Evolutionary conservation across 2,329 filamentous ascomycete genomes (phyloP), one percentile per base, ranked within the genome.

Genomic region (Neoarthrinium moseri): DNA sequence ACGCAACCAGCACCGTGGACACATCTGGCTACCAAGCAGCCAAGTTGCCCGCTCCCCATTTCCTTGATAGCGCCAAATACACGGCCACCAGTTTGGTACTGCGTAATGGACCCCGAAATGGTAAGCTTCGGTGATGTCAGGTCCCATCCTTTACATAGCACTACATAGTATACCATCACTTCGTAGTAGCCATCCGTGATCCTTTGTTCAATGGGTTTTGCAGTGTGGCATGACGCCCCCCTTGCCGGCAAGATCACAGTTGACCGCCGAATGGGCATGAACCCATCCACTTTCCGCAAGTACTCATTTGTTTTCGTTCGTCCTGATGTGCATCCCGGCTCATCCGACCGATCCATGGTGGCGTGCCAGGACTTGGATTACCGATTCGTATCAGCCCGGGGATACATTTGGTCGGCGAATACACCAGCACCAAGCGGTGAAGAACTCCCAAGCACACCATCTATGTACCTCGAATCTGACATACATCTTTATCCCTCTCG

Each of bases 371-470:
- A 12, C 38, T 24, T n/a, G n/a, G 38, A 26, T 33, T 43, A 20
- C 21, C 39, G 39, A 18, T 24, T n/a, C 5, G 15, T 22, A 23
- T 23, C 27, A 33, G n/a, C 24, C 23, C 26, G 29, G 24, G 18
- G 38, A 24, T n/a, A 5, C 13, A 12, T 41, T 41, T 24, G 13
- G 18, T 18, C 17, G 18, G 39, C 5, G 21, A 21, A 34, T 8
- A 34, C 10, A n/a, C 18, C 27, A 30, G 17, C 29, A 26, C 33
- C 22, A 43, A 15, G 39, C 39, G 39, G 39, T 43, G 39, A 43
- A 33, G 29, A 43, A 33, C 33, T 10, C n/a, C n/a, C 10, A 10
- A 33, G 13, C 6, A 13, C 17, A 29, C 26, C 5, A 32, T 8
- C 29, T n/a, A 8, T 29, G 22, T 39, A 8, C 21, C 13, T n/a